phyloP scores from a whole-genome alignment of 192 early-diverging fungal genomes.

The Oehlia diaphana region DNA sequence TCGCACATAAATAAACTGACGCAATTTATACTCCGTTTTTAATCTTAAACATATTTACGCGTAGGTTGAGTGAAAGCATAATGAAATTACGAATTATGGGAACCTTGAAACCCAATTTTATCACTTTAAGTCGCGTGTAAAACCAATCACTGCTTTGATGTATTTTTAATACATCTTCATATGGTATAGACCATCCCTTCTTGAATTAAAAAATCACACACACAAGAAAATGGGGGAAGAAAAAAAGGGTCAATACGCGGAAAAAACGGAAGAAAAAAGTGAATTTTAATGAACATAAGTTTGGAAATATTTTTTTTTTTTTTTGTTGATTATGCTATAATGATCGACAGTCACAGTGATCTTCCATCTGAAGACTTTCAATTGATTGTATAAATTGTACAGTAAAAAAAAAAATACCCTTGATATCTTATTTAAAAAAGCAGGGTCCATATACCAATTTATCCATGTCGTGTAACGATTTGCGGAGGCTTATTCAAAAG shows the following conservation, averaged over 20 bases:
- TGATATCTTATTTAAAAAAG: neutral
- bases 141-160: neutral
- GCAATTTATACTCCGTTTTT: neutral
- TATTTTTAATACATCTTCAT: conserved; percentile 15
- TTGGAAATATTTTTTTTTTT: neutral
- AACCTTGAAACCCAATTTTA: conserved; percentile 6
- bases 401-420: neutral
- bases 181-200: conserved; percentile 3
- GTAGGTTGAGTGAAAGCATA: neutral
- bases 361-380: neutral
- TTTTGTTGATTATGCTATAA: neutral
- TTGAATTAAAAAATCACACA: neutral
- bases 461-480: neutral
- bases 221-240: neutral
- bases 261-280: neutral
- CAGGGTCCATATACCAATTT: conserved; percentile 22
- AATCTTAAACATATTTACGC: neutral
- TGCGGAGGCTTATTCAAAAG: too few species aligned
- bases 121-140: neutral
- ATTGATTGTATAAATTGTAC: neutral
- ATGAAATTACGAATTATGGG: conserved; percentile 18
- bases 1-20: neutral
- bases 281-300: neutral
- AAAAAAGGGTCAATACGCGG: conserved; percentile 7
- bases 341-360: neutral